Percentiles rank a stretch among this genome's conserved stretches.
Conservation (phyloP, 2,329 filamentous ascomycete species). For the Dactylellina parvicollis region DNA sequence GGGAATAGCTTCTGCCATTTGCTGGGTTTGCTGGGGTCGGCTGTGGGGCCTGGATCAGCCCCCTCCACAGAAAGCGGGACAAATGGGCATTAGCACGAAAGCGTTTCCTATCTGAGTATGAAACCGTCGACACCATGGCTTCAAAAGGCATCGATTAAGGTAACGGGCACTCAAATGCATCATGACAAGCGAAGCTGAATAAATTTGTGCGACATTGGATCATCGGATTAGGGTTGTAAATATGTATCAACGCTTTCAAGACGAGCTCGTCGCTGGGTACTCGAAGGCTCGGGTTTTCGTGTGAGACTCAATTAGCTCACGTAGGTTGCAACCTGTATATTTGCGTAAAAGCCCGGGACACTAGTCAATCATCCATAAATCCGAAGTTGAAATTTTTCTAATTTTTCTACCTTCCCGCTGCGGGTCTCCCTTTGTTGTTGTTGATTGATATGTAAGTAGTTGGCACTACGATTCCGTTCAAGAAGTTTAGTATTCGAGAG, state of each 20-base stretch:
- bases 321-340: too few species aligned
- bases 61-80: constrained; percentile 34
- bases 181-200: constrained; percentile 1
- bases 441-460: too few species aligned
- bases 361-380: not conserved
- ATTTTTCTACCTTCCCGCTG: not conserved
- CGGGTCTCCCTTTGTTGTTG: constrained; percentile 4
- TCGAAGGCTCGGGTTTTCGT: too few species aligned
- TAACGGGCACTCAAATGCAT: too few species aligned
- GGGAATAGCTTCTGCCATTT: constrained; percentile 19
- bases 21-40: constrained; percentile 2
- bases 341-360: not conserved
- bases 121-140: constrained; percentile 33
- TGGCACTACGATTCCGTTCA: too few species aligned
- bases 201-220: too few species aligned
- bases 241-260: too few species aligned
- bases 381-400: not conserved
- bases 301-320: too few species aligned
- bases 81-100: constrained; percentile 29
- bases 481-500: too few species aligned
- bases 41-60: constrained; percentile 27
- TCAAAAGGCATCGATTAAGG: constrained; percentile 7
- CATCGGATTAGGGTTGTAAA: too few species aligned
- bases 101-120: constrained; percentile 17
- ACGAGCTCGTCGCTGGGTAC: too few species aligned